Conservation (phyloP, 1,284 basidiomycete species). For the Peniophora sp. region DNA sequence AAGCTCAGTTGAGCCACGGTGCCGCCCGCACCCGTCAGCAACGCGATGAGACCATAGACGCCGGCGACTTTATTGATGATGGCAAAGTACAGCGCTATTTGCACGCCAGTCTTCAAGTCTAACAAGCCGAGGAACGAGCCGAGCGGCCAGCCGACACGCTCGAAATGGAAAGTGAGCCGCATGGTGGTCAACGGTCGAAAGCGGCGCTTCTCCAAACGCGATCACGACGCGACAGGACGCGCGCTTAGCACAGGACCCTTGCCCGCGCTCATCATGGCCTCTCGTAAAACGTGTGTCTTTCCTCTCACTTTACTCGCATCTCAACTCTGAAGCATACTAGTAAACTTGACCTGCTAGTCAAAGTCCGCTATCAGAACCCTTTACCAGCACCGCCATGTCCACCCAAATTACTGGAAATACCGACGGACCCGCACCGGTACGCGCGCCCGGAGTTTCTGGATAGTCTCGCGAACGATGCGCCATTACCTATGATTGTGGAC, state of each 20-base stretch:
- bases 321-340: slow-evolving; percentile 21
- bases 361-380: slow-evolving; percentile 89
- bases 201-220: too few relatives aligned
- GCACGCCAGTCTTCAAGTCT: slow-evolving; percentile 87
- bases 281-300: slow-evolving; percentile 11
- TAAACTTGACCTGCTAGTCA: slow-evolving; percentile 84
- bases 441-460: slow-evolving; percentile 79
- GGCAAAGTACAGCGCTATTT: slow-evolving; percentile 79
- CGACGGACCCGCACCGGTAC: slow-evolving; percentile 81
- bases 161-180: slow-evolving; percentile 72
- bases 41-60: slow-evolving; percentile 90
- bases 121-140: slow-evolving; percentile 76
- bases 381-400: slow-evolving; percentile 92
- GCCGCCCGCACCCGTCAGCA: slow-evolving; percentile 80
- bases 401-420: slow-evolving; percentile 84
- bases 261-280: slow-evolving; percentile 10
- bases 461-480: slow-evolving; percentile 70
- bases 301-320: neutral
- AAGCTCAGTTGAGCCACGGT: slow-evolving; percentile 86
- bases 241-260: neutral
- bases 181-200: slow-evolving; percentile 37
- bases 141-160: slow-evolving; percentile 76
- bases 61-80: slow-evolving; percentile 98
- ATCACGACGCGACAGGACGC: neutral
- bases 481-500: slow-evolving; percentile 89